Percentiles rank a stretch among this genome's conserved stretches.
These are phyloP conservation scores for Pyrenochaeta sp. DNA, from an alignment of 2,329 filamentous ascomycete genomes.

Conservation along the genomic window DNA sequence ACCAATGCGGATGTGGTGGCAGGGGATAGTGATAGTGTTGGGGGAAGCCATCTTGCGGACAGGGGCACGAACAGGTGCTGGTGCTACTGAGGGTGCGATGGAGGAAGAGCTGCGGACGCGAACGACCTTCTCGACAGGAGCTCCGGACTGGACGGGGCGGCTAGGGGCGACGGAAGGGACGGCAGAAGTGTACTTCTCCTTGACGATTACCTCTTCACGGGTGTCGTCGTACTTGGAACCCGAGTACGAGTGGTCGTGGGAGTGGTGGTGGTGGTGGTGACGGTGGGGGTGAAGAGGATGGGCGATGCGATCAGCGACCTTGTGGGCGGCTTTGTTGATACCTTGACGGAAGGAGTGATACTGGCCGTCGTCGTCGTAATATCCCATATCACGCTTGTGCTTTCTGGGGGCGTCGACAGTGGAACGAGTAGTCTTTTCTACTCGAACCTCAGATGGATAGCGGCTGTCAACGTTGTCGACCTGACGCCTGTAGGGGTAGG, in stretches of 20 bases:
- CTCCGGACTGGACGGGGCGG: conserved; percentile 49
- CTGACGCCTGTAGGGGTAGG: conserved; percentile 48
- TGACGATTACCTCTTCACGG: conserved; percentile 59
- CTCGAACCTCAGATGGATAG: conserved; percentile 58
- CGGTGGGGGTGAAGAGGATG: conserved; percentile 69
- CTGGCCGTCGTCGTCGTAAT: conserved; percentile 81
- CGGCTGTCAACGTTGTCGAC: conserved; percentile 47
- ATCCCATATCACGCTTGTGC: conserved; percentile 73
- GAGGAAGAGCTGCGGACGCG: conserved; percentile 57
- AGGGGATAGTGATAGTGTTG: conserved; percentile 97
- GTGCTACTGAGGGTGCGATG: conserved; percentile 65
- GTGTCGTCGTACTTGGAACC: conserved; percentile 43
- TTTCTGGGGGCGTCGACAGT: conserved; percentile 61
- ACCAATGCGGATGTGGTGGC: conserved; percentile 99
- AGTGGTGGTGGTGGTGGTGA: conserved; percentile 56
- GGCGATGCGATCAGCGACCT: conserved; percentile 67
- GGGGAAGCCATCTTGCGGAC: conserved; percentile 62
- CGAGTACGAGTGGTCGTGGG: conserved; percentile 45
- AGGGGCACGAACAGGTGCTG: conserved; percentile 21
- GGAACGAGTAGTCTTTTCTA: conserved; percentile 58
- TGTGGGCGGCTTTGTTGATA: conserved; percentile 65
- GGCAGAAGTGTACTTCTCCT: conserved; percentile 53
- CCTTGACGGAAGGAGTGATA: conserved; percentile 79
- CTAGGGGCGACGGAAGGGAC: conserved; percentile 37
- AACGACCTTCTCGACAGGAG: conserved; percentile 42